Conservation (phyloP, 495 filamentous ascomycete genomes). For the Hypoxylon subgilvum region DNA sequence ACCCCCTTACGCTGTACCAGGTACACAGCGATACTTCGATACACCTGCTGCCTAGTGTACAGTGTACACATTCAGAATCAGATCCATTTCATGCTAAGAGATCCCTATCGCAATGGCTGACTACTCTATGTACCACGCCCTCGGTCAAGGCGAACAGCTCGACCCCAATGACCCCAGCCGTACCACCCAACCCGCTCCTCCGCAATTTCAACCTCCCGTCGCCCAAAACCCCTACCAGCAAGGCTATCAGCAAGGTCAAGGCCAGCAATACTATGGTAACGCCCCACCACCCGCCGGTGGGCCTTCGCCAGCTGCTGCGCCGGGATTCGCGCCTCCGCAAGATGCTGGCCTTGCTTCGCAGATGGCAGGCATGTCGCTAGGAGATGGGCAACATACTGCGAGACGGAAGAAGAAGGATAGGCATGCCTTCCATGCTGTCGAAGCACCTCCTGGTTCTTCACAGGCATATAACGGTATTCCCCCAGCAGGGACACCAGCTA, state of each 20-base stretch:
- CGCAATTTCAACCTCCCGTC: constrained; percentile 60
- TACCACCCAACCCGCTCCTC: constrained; percentile 61
- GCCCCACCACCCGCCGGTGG: constrained; percentile 42
- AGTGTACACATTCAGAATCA: constrained; percentile 4
- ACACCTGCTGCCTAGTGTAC: not conserved
- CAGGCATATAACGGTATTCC: constrained; percentile 70
- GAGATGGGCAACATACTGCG: constrained; percentile 55
- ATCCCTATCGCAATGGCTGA: constrained; percentile 66
- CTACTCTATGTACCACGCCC: constrained; percentile 76
- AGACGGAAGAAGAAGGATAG: constrained; percentile 89
- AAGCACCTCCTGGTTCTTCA: constrained; percentile 67
- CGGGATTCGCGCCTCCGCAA: constrained; percentile 46
- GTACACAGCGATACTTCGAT: constrained; percentile 2
- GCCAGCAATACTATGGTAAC: constrained; percentile 46
- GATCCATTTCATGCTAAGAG: not conserved
- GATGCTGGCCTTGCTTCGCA: constrained; percentile 76
- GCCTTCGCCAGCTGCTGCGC: constrained; percentile 43
- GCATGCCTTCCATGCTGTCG: constrained; percentile 90
- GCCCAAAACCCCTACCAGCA: constrained; percentile 67
- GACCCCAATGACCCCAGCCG: constrained; percentile 69
- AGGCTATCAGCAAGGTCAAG: constrained; percentile 55
- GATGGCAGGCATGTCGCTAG: constrained; percentile 82
- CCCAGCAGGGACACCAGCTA: constrained; percentile 62
- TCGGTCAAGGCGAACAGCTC: constrained; percentile 65
- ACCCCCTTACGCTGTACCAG: not conserved